Conservation (phyloP, 345 rosid species). For the Cardamine resedifolia region DNA sequence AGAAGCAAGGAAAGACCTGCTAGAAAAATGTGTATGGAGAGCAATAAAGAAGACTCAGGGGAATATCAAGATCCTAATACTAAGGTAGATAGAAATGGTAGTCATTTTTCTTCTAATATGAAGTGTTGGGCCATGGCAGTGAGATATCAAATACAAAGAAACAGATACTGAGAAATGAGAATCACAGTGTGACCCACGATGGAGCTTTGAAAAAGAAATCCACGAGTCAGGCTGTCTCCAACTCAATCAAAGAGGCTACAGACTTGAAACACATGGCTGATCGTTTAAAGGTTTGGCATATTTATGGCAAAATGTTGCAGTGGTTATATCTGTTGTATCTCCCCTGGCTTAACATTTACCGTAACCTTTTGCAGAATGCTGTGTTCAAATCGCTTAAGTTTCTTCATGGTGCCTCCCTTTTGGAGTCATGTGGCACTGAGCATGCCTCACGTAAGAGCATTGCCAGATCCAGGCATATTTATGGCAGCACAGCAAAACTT, state of each 20-base stretch:
- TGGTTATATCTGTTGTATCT: slow-evolving; percentile 1
- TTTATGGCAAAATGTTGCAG: slow-evolving; percentile 14
- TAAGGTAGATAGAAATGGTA: slow-evolving; percentile 38
- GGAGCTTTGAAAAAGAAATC: slow-evolving; percentile 64
- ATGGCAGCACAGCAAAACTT: slow-evolving; percentile 55
- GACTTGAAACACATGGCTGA: slow-evolving; percentile 91
- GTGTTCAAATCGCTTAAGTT: slow-evolving; percentile 63
- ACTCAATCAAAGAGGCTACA: slow-evolving; percentile 89
- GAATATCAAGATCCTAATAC: slow-evolving; percentile 40
- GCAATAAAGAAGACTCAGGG: slow-evolving; percentile 40
- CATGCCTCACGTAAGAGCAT: slow-evolving; percentile 43
- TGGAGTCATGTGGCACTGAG: slow-evolving; percentile 53
- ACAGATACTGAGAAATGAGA: slow-evolving; percentile 46
- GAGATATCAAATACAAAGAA: slow-evolving; percentile 44
- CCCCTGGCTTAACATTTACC: slow-evolving; percentile 23
- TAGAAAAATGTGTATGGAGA: slow-evolving; percentile 41
- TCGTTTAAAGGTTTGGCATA: slow-evolving; percentile 67
- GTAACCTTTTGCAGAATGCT: slow-evolving; percentile 42
- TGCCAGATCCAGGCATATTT: slow-evolving; percentile 49
- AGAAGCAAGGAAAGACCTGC: slow-evolving; percentile 49
- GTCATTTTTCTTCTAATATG: slow-evolving; percentile 44
- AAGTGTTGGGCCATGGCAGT: slow-evolving; percentile 39
- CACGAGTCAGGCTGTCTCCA: slow-evolving; percentile 57
- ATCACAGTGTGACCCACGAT: slow-evolving; percentile 49
- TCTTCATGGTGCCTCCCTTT: slow-evolving; percentile 64